These are phyloP conservation scores for Cucumis hystrix DNA, from an alignment of 306 rosid species.

Conservation along the genomic window DNA sequence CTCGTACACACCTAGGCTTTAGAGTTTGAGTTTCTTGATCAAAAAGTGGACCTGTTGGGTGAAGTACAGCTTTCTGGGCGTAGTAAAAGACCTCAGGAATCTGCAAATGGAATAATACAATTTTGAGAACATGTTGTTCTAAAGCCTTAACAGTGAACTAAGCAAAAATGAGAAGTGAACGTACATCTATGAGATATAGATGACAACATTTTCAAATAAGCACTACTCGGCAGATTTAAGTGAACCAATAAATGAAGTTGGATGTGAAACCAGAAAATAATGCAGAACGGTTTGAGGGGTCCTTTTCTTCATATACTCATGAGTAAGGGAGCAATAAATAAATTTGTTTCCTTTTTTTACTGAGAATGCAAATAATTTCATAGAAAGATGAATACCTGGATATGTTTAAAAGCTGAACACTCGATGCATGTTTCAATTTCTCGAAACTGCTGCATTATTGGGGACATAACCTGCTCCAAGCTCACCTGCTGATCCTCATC, in stretches of 20 bases:
- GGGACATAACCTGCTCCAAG: slow-evolving; percentile 96
- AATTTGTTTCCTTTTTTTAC: slow-evolving; percentile 28
- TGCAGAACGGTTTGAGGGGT: neutral
- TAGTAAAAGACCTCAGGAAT: slow-evolving; percentile 96
- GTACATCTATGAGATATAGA: neutral
- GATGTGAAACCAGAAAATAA: neutral
- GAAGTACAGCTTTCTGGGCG: slow-evolving; percentile 98
- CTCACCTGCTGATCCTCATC: slow-evolving; percentile 84
- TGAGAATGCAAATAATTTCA: neutral
- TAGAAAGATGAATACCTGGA: slow-evolving; percentile 42
- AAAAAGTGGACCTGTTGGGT: slow-evolving; percentile 90
- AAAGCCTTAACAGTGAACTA: neutral
- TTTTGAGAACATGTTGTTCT: neutral
- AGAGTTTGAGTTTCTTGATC: slow-evolving; percentile 94
- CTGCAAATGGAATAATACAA: slow-evolving; percentile 25
- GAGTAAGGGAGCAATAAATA: neutral
- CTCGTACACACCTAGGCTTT: slow-evolving; percentile 88
- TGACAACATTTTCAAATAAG: neutral
- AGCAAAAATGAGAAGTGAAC: neutral
- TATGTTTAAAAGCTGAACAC: slow-evolving; percentile 82
- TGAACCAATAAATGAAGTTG: neutral
- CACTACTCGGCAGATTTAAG: neutral
- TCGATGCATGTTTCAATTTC: slow-evolving; percentile 99
- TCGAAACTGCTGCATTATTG: slow-evolving; percentile 97
- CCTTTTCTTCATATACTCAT: neutral